Evolutionary conservation across 257 asterid species (phyloP).

Genomic region (Solanum sitiens): DNA sequence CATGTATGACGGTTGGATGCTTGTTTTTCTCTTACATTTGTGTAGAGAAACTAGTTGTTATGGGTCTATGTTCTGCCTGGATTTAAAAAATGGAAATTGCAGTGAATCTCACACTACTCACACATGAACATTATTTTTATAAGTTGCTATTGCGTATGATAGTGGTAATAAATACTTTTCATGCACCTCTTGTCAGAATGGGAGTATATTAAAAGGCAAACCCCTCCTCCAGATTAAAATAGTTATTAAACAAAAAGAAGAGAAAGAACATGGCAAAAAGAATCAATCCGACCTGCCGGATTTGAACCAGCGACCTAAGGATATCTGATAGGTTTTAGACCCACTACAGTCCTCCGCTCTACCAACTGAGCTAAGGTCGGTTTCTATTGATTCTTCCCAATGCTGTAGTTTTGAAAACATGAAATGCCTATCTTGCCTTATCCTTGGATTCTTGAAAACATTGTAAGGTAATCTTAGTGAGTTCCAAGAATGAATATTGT

Average conservation of each 20-base stretch:
- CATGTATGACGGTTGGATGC: neutral
- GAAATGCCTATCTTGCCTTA: neutral
- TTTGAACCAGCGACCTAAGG: conserved; percentile 2
- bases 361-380: conserved; percentile 5
- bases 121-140: neutral
- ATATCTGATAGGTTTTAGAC: neutral
- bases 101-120: neutral
- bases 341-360: neutral
- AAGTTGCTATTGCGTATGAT: neutral
- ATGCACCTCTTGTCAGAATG: neutral
- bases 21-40: neutral
- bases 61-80: neutral
- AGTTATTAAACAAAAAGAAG: neutral
- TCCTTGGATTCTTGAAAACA: neutral
- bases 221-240: neutral
- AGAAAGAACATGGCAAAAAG: neutral
- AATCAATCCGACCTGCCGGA: conserved; percentile 1
- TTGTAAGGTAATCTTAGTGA: neutral
- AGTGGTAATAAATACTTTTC: neutral
- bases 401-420: neutral
- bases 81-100: neutral
- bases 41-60: neutral
- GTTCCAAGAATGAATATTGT: neutral
- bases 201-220: neutral
- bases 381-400: neutral